phyloP scores from a whole-genome alignment of 1,284 basidiomycete genomes.

The Sphagnurus paluster region DNA sequence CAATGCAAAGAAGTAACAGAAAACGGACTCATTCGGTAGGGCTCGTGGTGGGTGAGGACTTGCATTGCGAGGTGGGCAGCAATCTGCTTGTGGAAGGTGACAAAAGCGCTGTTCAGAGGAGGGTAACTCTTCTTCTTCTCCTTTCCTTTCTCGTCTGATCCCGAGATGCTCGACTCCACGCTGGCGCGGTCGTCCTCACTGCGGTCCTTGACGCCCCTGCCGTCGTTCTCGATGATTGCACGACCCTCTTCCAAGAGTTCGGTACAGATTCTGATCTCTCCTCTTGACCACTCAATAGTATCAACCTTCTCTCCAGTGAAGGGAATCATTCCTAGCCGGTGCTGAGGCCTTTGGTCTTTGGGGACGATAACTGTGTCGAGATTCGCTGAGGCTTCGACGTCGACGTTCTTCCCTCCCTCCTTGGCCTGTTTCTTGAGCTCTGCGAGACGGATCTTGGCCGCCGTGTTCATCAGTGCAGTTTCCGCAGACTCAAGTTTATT shows the following conservation, averaged over 20 bases:
- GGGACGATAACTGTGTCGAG: conserved; percentile 47
- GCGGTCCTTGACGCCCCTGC: conserved; percentile 16
- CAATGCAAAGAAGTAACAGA: conserved; percentile 22
- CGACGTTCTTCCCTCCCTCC: conserved; percentile 13
- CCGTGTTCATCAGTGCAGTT: conserved; percentile 71
- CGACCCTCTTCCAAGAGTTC: conserved; percentile 52
- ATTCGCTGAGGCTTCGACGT: conserved; percentile 14
- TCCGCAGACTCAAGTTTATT: conserved; percentile 86
- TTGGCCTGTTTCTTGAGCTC: conserved; percentile 33
- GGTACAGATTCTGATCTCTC: conserved; percentile 61
- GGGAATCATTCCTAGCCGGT: conserved; percentile 63
- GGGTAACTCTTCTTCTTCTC: conserved; percentile 48
- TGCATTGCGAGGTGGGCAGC: conserved; percentile 87
- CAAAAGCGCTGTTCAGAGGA: conserved; percentile 83
- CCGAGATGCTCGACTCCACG: conserved; percentile 16
- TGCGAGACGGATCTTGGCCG: conserved; percentile 63
- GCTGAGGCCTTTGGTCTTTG: conserved; percentile 72
- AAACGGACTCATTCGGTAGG: conserved; percentile 68
- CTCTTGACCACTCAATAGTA: conserved; percentile 86
- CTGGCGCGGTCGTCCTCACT: conserved; percentile 8
- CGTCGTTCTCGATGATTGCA: conserved; percentile 20
- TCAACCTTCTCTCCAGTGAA: conserved; percentile 86
- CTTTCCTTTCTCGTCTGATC: conserved; percentile 15
- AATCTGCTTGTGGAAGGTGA: conserved; percentile 93
- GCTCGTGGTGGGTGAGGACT: conserved; percentile 73